These are phyloP conservation scores for Mycena filopes DNA, from an alignment of 768 basidiomycete species.

Conservation along the genomic window DNA sequence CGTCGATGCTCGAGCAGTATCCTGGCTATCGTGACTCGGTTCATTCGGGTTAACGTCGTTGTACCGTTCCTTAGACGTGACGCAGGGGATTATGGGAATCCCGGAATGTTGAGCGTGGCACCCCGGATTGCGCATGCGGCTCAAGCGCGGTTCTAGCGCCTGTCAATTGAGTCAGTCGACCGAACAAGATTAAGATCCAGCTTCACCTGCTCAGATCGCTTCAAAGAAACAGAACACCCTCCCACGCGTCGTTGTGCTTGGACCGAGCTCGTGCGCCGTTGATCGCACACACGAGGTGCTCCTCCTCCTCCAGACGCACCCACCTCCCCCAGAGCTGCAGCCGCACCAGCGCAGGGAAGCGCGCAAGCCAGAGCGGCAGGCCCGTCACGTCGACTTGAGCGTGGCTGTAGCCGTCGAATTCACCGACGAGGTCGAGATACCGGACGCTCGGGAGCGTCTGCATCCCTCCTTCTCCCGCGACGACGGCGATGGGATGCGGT, in stretches of 20 bases:
- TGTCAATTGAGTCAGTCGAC: too few relatives aligned
- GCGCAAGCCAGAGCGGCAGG: background rate
- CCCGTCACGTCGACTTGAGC: background rate
- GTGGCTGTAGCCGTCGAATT: background rate
- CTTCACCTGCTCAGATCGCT: too few relatives aligned
- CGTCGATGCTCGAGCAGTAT: slow-evolving; percentile 2
- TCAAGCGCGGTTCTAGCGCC: too few relatives aligned
- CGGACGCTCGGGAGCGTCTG: too few relatives aligned
- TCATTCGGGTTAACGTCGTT: background rate
- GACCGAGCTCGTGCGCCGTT: background rate
- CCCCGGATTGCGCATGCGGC: too few relatives aligned
- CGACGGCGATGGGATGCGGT: background rate
- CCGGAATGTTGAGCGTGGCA: too few relatives aligned
- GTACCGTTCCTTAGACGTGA: too few relatives aligned
- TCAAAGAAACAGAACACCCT: background rate
- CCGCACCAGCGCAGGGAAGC: background rate
- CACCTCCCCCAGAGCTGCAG: background rate
- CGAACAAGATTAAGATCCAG: too few relatives aligned
- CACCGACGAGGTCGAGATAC: background rate
- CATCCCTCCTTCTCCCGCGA: too few relatives aligned
- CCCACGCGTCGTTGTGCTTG: background rate
- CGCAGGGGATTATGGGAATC: too few relatives aligned
- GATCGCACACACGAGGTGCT: background rate
- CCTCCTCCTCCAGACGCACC: background rate
- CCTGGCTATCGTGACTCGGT: background rate